Conservation (phyloP, 805 yeast genomes). For the Saturnispora mendoncae region DNA sequence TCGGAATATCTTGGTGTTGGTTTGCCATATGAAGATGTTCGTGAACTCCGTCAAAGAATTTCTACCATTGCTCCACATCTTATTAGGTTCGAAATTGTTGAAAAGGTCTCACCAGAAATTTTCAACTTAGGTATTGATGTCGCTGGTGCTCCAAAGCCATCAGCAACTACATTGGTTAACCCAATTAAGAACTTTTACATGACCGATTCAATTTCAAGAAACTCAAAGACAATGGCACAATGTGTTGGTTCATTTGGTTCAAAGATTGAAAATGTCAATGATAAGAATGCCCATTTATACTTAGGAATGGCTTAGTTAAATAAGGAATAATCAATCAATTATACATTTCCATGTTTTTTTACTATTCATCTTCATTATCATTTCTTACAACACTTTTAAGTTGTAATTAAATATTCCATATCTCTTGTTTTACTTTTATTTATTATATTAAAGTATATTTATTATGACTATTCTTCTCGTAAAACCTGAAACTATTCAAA, state of each 20-base stretch:
- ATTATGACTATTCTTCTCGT: background rate
- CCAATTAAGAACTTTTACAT: conserved; percentile 79
- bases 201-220: conserved; percentile 80
- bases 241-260: conserved; percentile 69
- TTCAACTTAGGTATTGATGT: conserved; percentile 49
- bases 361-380: background rate
- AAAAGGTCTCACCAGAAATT: conserved; percentile 51
- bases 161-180: conserved; percentile 43
- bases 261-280: conserved; percentile 49
- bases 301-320: conserved; percentile 24
- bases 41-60: conserved; percentile 59
- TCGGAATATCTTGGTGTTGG: conserved; percentile 65
- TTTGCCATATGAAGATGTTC: conserved; percentile 68
- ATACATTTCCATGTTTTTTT: background rate
- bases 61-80: conserved; percentile 76
- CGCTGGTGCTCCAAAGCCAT: conserved; percentile 28
- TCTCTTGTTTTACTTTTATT: conserved; percentile 1
- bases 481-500: background rate
- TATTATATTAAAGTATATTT: conserved; percentile 5
- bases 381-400: background rate
- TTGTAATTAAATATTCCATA: background rate
- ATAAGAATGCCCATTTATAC: conserved; percentile 33
- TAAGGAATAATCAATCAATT: background rate
- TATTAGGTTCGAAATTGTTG: conserved; percentile 64
- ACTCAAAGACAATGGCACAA: conserved; percentile 85